Conservation (phyloP, 2,329 filamentous ascomycete species). For the Xylariaceae sp. region DNA sequence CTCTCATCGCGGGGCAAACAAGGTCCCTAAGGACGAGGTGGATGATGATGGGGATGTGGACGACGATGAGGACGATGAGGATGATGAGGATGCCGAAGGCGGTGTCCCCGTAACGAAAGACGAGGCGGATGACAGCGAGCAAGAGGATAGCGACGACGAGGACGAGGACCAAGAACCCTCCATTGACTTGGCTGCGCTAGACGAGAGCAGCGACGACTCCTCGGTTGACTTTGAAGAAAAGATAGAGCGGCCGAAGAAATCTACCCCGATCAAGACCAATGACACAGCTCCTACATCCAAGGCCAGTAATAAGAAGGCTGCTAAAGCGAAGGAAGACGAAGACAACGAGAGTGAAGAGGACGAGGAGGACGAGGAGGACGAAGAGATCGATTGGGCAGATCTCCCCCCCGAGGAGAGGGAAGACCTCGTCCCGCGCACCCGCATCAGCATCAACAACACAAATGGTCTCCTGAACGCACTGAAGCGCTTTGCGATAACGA, state of each 20-base stretch:
- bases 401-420: constrained; percentile 66
- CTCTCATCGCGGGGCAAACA: constrained; percentile 22
- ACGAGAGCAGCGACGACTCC: constrained; percentile 64
- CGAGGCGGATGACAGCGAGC: constrained; percentile 25
- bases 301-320: constrained; percentile 30
- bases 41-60: constrained; percentile 18
- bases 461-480: constrained; percentile 76
- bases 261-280: constrained; percentile 36
- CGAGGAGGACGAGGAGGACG: constrained; percentile 67
- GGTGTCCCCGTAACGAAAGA: constrained; percentile 28
- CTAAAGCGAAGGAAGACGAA: constrained; percentile 36
- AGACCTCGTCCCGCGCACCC: constrained; percentile 24
- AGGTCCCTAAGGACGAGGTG: constrained; percentile 15
- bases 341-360: constrained; percentile 49
- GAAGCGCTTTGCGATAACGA: constrained; percentile 71
- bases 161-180: constrained; percentile 35
- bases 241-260: constrained; percentile 49
- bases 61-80: constrained; percentile 14
- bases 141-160: constrained; percentile 29
- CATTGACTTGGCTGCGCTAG: constrained; percentile 48
- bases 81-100: constrained; percentile 23
- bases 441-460: constrained; percentile 86
- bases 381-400: constrained; percentile 86
- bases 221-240: constrained; percentile 75
- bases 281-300: constrained; percentile 38